Base-by-base conservation (phyloP, 208 protist genomes). In the Crithidia thermophila region DNA sequence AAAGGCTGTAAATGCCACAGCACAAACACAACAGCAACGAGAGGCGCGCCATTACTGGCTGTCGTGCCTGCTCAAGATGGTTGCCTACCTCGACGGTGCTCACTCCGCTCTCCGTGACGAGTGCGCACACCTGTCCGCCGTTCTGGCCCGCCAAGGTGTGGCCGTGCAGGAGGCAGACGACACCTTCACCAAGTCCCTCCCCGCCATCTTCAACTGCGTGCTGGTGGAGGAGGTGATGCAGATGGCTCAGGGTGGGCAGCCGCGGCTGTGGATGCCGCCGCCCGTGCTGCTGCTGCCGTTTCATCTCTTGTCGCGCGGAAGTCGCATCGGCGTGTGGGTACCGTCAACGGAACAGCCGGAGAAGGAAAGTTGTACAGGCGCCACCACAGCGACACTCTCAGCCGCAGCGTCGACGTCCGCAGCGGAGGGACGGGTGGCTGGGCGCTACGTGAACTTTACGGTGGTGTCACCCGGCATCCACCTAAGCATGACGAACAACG, bases 131-230 rank as follows among this genome's bases (percentile, higher is more conserved):
- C 36, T 90, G 8, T 23, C 59, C 10, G 70, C 75, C 13, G 51
- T 93, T n/a, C 60, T 90, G 13, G 43, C 60, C 20, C 75, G 73
- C 4, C 76, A 90, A 28, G 58, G 53, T 45, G 52, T 78, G 39
- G n/a, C 46, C 5, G 30, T 68, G 7, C 31, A 40, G 0, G 59
- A 62, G 14, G 43, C 77, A 14, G 57, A 62, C 14, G 77, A 81
- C 1, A 50, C 72, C 18, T 70, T 83, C 34, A 72, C 64, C 20
- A 61, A 56, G 30, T 72, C 81, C 8, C 42, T 87, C 27, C 84
- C 87, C 4, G 83, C 77, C 67, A 93, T 93, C 55, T 50, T 90
- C 8, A 79, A 75, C 65, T 90, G 84, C 56, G 68, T 84, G 3
- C 59, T 93, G 0, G 64, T 82, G 5, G 83, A 93, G 37, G 83